Evolutionary conservation across 305 asterid genomes (phyloP).

Genomic region (Lippia alba): DNA sequence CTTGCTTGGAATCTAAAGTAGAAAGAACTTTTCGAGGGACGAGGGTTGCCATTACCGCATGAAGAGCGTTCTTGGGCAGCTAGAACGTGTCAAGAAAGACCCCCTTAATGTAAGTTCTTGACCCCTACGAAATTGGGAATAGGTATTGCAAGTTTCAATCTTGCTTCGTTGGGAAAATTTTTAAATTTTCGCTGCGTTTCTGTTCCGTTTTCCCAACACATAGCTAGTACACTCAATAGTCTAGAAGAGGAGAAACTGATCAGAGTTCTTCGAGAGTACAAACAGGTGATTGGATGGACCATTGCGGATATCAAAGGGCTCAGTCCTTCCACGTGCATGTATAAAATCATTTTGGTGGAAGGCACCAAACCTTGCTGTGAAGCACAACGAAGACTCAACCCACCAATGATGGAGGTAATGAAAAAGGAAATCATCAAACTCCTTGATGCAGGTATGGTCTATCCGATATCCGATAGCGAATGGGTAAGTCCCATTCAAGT

Average conservation of each 20-base stretch:
- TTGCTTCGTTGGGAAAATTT: too few relatives aligned
- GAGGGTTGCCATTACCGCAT: too few relatives aligned
- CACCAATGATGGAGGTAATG: slow-evolving; percentile 12
- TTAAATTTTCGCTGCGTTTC: too few relatives aligned
- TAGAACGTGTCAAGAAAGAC: too few relatives aligned
- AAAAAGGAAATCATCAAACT: slow-evolving; percentile 18
- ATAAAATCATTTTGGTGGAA: neutral
- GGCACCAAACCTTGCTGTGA: neutral
- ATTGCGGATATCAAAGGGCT: neutral
- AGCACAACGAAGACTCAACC: neutral
- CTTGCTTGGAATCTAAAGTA: too few relatives aligned
- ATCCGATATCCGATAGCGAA: slow-evolving; percentile 15
- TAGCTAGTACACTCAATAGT: too few relatives aligned
- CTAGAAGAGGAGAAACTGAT: neutral
- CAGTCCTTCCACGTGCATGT: neutral
- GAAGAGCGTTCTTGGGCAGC: too few relatives aligned
- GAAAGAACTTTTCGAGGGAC: too few relatives aligned
- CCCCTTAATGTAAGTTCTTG: too few relatives aligned
- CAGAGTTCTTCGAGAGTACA: neutral
- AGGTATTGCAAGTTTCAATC: too few relatives aligned
- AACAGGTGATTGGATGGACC: neutral
- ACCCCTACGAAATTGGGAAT: too few relatives aligned
- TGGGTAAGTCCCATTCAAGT: slow-evolving; percentile 18
- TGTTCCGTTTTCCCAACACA: too few relatives aligned
- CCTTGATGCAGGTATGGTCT: slow-evolving; percentile 19